Percentiles rank a stretch among this genome's conserved stretches.
Evolutionary conservation across 306 rosid species (phyloP).

Genomic region (Echinosophora koreensis): DNA sequence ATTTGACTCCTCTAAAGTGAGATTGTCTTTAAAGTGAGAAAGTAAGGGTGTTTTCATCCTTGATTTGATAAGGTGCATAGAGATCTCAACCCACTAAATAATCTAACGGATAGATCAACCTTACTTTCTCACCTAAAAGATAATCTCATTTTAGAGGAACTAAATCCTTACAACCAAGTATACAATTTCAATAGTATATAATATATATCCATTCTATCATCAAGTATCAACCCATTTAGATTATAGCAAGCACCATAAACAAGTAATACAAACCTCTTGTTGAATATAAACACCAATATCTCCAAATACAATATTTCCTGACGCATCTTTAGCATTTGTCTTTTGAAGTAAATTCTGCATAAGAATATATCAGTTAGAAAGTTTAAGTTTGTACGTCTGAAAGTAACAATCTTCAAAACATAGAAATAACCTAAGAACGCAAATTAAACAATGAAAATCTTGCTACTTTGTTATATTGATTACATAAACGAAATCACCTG

Average conservation of each 20-base stretch:
- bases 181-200: not conserved
- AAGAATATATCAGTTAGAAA: constrained; percentile 36
- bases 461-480: constrained; percentile 13
- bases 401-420: constrained; percentile 13
- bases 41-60: no score
- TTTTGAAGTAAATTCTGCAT: constrained; percentile 86
- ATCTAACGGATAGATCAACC: no score
- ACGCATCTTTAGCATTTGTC: constrained; percentile 94
- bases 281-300: constrained; percentile 94
- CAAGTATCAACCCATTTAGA: constrained; percentile 10
- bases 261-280: constrained; percentile 82
- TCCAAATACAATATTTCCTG: constrained; percentile 84
- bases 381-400: constrained; percentile 35
- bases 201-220: constrained; percentile 30
- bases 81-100: no score
- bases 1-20: no score
- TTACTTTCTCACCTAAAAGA: no score
- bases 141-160: no score
- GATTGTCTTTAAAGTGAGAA: no score
- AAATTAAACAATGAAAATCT: not conserved
- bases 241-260: constrained; percentile 9
- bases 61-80: no score
- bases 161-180: no score
- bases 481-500: constrained; percentile 66
- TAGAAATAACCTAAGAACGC: not conserved